Conservation (phyloP, 2,329 filamentous ascomycete genomes). For the Fonsecaea erecta region DNA sequence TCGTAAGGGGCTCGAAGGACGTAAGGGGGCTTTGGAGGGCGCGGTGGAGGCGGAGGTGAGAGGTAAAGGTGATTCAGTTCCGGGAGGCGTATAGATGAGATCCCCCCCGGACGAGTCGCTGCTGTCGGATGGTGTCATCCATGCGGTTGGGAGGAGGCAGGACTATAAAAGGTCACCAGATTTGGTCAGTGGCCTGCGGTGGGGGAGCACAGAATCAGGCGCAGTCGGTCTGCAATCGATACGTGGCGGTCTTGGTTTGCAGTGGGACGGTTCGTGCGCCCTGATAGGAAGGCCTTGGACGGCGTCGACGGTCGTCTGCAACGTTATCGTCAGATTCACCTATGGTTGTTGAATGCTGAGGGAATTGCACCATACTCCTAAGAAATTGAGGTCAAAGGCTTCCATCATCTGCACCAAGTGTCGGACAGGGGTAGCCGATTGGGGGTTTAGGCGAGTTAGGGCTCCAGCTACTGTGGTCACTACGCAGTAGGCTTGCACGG, state of each 20-base stretch:
- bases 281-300: conserved; percentile 6
- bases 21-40: conserved; percentile 19
- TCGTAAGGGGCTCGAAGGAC: conserved; percentile 32
- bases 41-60: neutral
- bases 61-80: conserved; percentile 34
- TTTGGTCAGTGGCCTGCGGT: conserved; percentile 10
- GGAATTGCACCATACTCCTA: conserved; percentile 8
- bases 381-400: neutral
- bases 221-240: conserved; percentile 9
- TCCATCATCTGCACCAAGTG: conserved; percentile 4
- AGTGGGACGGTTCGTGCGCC: neutral
- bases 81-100: conserved; percentile 37
- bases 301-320: conserved; percentile 3
- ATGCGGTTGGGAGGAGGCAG: conserved; percentile 35
- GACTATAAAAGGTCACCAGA: conserved; percentile 11
- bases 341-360: neutral
- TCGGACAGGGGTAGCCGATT: neutral
- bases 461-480: neutral
- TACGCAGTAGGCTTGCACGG: neutral
- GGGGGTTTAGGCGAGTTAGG: neutral
- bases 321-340: conserved; percentile 6
- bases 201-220: conserved; percentile 7
- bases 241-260: conserved; percentile 8
- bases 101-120: conserved; percentile 36
- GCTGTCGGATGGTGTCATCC: conserved; percentile 40